Percentiles rank a stretch among this genome's conserved stretches.
These are phyloP conservation scores for Cupressus sempervirens DNA, from an alignment of 75 land plant genomes.

Conservation along the genomic window DNA sequence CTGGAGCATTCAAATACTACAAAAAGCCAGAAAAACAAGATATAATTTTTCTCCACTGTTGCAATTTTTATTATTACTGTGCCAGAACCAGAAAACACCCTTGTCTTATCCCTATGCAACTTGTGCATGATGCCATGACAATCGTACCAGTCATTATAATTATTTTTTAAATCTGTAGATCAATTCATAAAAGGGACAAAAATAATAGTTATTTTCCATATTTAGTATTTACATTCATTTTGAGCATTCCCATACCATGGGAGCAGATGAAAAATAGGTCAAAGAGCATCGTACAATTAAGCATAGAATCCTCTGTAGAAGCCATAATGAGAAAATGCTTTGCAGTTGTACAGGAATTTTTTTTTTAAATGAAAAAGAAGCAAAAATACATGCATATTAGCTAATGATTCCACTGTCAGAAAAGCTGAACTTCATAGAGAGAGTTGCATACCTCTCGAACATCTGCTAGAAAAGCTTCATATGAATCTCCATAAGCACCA, in stretches of 20 bases:
- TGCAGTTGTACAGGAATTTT: background rate
- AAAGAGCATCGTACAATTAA: background rate
- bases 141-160: background rate
- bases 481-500: constrained; percentile 82
- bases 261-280: background rate
- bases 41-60: background rate
- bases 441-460: constrained; percentile 65
- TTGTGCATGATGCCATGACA: background rate
- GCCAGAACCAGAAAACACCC: background rate
- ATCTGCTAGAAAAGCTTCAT: constrained; percentile 90
- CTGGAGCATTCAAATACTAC: background rate
- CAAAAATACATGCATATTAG: background rate
- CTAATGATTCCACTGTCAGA: background rate
- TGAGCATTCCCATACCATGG: background rate
- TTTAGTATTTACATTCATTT: no score
- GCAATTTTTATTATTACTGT: background rate
- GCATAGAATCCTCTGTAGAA: background rate
- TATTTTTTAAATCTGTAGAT: no score
- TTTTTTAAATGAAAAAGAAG: background rate
- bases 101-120: background rate
- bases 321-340: background rate
- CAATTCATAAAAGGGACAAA: no score
- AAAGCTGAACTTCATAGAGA: background rate
- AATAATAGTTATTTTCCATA: no score
- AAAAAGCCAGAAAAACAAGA: background rate